Conservation (phyloP, 2,329 filamentous ascomycete species). For the Torrubiella hemipterigena region DNA sequence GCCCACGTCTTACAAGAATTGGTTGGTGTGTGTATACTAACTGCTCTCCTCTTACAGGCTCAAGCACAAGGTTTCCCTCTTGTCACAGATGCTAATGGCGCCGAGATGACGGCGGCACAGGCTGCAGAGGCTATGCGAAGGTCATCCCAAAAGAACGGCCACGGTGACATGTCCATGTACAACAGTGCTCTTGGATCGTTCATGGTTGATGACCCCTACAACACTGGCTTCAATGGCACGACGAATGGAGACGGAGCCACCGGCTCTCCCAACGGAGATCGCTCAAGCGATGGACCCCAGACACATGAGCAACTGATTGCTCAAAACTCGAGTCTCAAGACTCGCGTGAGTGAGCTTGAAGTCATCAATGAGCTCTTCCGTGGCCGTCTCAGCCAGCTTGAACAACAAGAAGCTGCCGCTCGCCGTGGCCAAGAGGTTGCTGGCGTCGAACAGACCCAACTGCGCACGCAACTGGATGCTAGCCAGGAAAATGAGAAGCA, state of each 20-base stretch:
- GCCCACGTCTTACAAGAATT: not conserved
- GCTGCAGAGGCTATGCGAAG: conserved; percentile 39
- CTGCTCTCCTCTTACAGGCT: conserved; percentile 14
- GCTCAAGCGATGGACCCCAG: conserved; percentile 58
- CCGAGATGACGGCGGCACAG: conserved; percentile 46
- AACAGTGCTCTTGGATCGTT: conserved; percentile 69
- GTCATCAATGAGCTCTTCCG: conserved; percentile 82
- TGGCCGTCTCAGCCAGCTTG: conserved; percentile 65
- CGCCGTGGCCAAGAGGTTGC: conserved; percentile 47
- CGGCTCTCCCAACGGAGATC: conserved; percentile 42
- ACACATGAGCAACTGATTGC: conserved; percentile 71
- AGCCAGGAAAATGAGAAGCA: conserved; percentile 27
- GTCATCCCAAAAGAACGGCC: conserved; percentile 60
- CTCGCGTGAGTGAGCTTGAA: conserved; percentile 87
- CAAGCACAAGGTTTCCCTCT: conserved; percentile 26
- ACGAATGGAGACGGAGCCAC: conserved; percentile 41
- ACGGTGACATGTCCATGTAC: conserved; percentile 66
- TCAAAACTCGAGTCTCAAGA: conserved; percentile 81
- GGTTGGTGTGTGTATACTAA: not conserved
- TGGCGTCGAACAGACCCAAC: conserved; percentile 40
- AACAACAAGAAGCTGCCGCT: conserved; percentile 61
- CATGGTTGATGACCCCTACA: conserved; percentile 61
- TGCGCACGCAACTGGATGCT: conserved; percentile 43
- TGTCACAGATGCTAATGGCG: conserved; percentile 42
- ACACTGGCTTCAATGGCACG: conserved; percentile 39